Percentiles rank a stretch among this genome's conserved stretches.
Conservation (phyloP, 2,329 filamentous ascomycete species). For the Talaromyces sp. region DNA sequence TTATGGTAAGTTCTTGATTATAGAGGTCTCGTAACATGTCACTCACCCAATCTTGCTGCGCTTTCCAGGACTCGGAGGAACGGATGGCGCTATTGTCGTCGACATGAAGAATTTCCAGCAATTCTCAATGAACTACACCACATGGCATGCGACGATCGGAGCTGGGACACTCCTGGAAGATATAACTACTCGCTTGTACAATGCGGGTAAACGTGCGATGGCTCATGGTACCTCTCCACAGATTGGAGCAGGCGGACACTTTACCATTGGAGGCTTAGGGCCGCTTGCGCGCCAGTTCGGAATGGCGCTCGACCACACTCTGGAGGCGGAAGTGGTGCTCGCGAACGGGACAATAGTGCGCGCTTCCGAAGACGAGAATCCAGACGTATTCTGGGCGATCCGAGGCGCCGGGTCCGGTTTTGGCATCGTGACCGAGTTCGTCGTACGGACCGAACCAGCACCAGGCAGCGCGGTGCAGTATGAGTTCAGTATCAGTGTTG, state of each 20-base stretch:
- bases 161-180: neutral
- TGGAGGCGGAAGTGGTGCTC: conserved; percentile 2
- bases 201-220: neutral
- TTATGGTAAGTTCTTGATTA: conserved; percentile 35
- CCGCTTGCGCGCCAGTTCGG: neutral
- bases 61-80: conserved; percentile 31
- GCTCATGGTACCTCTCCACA: neutral
- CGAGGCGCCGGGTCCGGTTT: conserved; percentile 36
- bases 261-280: neutral
- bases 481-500: neutral
- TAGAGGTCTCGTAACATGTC: neutral
- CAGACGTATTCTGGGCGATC: conserved; percentile 35
- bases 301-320: neutral
- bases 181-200: neutral
- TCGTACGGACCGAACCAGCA: conserved; percentile 30
- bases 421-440: conserved; percentile 39
- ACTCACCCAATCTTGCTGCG: neutral
- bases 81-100: conserved; percentile 33
- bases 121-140: conserved; percentile 35
- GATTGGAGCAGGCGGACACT: neutral
- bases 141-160: conserved; percentile 11
- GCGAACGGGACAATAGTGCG: neutral
- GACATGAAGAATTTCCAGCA: conserved; percentile 34
- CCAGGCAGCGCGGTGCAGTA: neutral
- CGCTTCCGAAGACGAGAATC: conserved; percentile 10